These are phyloP conservation scores for Myxozyma geophila DNA, from an alignment of 805 yeast genomes.

Conservation along the genomic window DNA sequence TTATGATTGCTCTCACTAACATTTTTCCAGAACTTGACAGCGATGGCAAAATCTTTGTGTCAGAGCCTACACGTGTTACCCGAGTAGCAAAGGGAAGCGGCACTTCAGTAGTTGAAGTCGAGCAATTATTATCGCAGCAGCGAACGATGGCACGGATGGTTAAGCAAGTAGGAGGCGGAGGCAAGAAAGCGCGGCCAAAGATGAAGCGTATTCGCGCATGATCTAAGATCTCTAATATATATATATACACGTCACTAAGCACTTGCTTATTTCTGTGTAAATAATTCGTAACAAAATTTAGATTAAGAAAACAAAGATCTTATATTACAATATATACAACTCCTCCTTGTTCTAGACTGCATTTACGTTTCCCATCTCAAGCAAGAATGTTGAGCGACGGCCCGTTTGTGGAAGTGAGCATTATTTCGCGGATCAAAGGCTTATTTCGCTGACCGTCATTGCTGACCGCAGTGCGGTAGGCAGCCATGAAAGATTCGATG, in stretches of 20 bases:
- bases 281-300: background rate
- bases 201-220: slow-evolving; percentile 31
- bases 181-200: slow-evolving; percentile 40
- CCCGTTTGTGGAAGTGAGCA: slow-evolving; percentile 29
- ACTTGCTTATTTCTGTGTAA: background rate
- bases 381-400: slow-evolving; percentile 30
- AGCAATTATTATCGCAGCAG: slow-evolving; percentile 87
- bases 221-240: background rate
- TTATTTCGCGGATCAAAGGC: slow-evolving; percentile 28
- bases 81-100: slow-evolving; percentile 96
- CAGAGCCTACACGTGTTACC: slow-evolving; percentile 82
- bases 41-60: slow-evolving; percentile 79
- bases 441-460: slow-evolving; percentile 4
- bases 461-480: slow-evolving; percentile 20
- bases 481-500: slow-evolving; percentile 26
- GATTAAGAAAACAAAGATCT: background rate
- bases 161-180: slow-evolving; percentile 57
- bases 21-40: slow-evolving; percentile 69
- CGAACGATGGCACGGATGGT: slow-evolving; percentile 95
- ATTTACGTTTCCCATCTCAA: background rate
- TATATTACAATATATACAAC: background rate
- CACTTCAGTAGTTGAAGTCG: slow-evolving; percentile 88
- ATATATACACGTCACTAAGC: background rate
- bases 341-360: background rate
- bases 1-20: background rate